Evolutionary conservation across 73 alveolate genomes (phyloP).

Genomic region (Tetrahymena malaccensis): DNA sequence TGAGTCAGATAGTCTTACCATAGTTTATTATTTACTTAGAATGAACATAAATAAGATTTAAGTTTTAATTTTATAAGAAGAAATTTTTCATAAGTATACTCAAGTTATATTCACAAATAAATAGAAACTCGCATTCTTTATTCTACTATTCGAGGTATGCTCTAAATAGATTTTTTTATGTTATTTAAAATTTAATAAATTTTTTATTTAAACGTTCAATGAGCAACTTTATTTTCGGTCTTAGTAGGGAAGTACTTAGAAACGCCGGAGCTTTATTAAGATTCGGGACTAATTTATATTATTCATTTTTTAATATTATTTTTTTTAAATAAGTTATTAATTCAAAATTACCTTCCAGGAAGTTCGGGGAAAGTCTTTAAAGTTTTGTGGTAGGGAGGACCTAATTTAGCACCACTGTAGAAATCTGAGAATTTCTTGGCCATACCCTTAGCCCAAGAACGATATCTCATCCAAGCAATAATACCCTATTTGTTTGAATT

Average conservation of each 20-base stretch:
- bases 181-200: background rate
- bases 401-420: constrained; percentile 10
- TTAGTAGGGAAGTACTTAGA: background rate
- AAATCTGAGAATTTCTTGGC: constrained; percentile 14
- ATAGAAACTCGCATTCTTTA: background rate
- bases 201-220: background rate
- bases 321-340: background rate
- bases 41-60: background rate
- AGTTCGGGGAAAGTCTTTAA: constrained; percentile 9
- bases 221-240: background rate
- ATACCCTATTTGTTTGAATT: background rate
- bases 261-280: background rate
- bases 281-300: background rate
- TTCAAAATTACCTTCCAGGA: background rate
- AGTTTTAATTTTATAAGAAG: background rate
- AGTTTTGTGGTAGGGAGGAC: constrained; percentile 34
- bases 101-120: background rate
- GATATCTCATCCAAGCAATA: background rate
- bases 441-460: constrained; percentile 24
- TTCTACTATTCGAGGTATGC: background rate
- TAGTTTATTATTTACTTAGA: no score
- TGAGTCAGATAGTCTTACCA: background rate
- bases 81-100: background rate
- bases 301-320: background rate
- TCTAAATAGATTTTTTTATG: background rate